Conservation (phyloP, 352 stramenopile species). For the Pythium diclinum region DNA sequence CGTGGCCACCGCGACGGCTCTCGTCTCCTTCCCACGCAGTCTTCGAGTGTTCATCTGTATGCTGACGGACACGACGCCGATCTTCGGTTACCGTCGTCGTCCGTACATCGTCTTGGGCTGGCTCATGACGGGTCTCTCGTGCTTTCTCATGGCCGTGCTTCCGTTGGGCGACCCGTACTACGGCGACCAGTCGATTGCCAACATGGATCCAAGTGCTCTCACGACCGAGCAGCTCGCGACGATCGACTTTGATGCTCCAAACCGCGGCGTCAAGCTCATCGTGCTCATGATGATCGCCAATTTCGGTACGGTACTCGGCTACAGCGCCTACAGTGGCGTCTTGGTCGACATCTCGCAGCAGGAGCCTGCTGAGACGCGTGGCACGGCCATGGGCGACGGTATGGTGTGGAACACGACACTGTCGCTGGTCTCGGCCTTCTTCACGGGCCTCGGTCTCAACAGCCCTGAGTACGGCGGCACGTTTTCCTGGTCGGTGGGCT, state of each 20-base stretch:
- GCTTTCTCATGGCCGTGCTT: conserved; percentile 36
- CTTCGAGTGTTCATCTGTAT: conserved; percentile 41
- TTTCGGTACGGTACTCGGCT: conserved; percentile 44
- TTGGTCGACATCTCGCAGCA: conserved; percentile 57
- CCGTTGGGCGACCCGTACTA: conserved; percentile 55
- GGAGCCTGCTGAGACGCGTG: conserved; percentile 40
- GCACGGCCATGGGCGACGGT: conserved; percentile 29
- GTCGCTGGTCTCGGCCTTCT: conserved; percentile 37
- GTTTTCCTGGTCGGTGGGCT: conserved; percentile 45
- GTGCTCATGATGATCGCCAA: conserved; percentile 57
- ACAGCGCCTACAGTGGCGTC: conserved; percentile 42
- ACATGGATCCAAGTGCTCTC: conserved; percentile 26
- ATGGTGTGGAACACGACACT: conserved; percentile 8
- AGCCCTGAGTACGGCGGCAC: conserved; percentile 46
- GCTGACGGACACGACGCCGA: conserved; percentile 41
- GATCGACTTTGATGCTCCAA: conserved; percentile 40
- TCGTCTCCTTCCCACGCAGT: conserved; percentile 31
- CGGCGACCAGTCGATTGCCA: conserved; percentile 35
- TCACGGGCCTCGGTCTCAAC: conserved; percentile 63
- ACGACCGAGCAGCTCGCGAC: conserved; percentile 35
- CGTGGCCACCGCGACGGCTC: conserved; percentile 28
- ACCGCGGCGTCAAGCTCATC: conserved; percentile 46
- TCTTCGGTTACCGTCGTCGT: conserved; percentile 40
- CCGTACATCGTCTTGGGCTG: conserved; percentile 48
- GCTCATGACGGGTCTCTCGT: conserved; percentile 29